phyloP scores from a whole-genome alignment of 2,329 filamentous ascomycete species.

The Cryphonectria radicalis region DNA sequence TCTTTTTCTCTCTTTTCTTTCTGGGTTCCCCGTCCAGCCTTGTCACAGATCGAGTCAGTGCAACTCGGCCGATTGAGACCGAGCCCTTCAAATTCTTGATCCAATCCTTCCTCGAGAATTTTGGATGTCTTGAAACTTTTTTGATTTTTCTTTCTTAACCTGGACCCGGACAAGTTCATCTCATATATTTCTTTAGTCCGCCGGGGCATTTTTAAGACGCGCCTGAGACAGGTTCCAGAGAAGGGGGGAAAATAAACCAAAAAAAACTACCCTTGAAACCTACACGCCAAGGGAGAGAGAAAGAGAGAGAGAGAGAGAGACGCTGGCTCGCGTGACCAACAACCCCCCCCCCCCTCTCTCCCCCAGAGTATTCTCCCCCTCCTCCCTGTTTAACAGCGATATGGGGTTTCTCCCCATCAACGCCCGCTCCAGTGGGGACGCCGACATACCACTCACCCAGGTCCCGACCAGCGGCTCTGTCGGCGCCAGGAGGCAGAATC shows the following conservation, averaged over 20 bases:
- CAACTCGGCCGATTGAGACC: neutral
- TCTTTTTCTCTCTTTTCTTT: too few species aligned
- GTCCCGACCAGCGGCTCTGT: slow-evolving; percentile 61
- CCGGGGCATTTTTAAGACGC: neutral
- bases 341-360: too few species aligned
- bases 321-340: neutral
- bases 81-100: neutral
- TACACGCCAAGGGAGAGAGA: neutral
- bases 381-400: slow-evolving; percentile 41
- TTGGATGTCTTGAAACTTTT: slow-evolving; percentile 6
- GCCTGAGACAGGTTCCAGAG: slow-evolving; percentile 8
- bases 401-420: slow-evolving; percentile 52
- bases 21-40: slow-evolving; percentile 2
- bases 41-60: slow-evolving; percentile 4
- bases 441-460: slow-evolving; percentile 58
- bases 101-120: neutral
- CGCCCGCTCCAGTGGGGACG: slow-evolving; percentile 37
- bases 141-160: neutral
- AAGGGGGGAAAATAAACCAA: too few species aligned
- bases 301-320: neutral
- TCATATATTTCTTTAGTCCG: neutral
- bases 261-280: neutral
- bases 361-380: slow-evolving; percentile 26
- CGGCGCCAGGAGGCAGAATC: slow-evolving; percentile 46
- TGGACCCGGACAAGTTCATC: neutral